phyloP scores from a whole-genome alignment of 169 alveolate species.

The Eimeria sp. region DNA sequence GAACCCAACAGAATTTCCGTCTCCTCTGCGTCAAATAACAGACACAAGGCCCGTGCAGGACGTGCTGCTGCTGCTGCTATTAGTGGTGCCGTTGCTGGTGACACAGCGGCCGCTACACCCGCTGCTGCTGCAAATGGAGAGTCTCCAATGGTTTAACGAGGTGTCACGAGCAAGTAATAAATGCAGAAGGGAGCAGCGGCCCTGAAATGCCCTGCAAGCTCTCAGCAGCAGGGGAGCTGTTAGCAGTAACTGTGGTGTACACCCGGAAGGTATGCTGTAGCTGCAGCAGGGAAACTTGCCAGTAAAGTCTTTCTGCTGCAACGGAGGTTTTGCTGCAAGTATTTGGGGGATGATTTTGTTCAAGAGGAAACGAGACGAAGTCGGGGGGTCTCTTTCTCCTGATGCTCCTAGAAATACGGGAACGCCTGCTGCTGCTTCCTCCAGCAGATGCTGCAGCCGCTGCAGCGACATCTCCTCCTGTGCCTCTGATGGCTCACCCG shows the following conservation, averaged over 20 bases:
- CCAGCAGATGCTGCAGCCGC: slow-evolving; percentile 74
- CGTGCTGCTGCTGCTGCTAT: slow-evolving; percentile 1
- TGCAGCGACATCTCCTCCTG: slow-evolving; percentile 68
- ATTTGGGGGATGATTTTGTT: slow-evolving; percentile 27
- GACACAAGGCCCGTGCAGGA: neutral
- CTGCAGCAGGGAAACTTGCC: neutral
- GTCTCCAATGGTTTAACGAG: neutral
- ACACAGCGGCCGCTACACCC: neutral
- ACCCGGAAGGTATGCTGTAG: neutral
- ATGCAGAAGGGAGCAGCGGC: neutral
- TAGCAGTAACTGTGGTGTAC: neutral
- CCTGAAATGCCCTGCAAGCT: neutral
- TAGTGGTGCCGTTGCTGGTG: neutral
- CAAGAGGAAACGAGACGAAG: slow-evolving; percentile 1
- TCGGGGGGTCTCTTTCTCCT: neutral
- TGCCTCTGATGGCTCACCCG: slow-evolving; percentile 24
- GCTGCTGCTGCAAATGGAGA: neutral
- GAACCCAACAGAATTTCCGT: slow-evolving; percentile 26
- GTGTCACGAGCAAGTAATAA: neutral
- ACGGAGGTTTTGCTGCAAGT: slow-evolving; percentile 1
- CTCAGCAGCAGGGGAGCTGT: neutral
- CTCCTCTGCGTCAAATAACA: slow-evolving; percentile 40
- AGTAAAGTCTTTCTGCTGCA: slow-evolving; percentile 10
- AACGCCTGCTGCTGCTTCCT: slow-evolving; percentile 55
- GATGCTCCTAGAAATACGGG: slow-evolving; percentile 3